These are phyloP conservation scores for Pichia sp. DNA, from an alignment of 1,139 yeast genomes.

Conservation along the genomic window DNA sequence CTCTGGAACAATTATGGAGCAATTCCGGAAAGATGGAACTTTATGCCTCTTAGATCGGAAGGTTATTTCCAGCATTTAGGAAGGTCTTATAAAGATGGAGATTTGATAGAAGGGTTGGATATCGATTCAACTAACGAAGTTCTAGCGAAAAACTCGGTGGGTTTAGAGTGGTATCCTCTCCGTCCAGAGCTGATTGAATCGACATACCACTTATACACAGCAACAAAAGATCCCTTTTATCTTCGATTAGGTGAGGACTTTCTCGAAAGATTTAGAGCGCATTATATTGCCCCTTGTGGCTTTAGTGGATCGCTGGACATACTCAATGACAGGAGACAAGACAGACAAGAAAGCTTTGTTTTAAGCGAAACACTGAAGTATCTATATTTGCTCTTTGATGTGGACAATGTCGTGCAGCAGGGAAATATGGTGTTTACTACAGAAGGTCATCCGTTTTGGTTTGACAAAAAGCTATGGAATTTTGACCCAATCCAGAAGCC, in stretches of 20 bases:
- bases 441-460: slow-evolving; percentile 92
- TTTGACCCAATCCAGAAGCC: slow-evolving; percentile 6
- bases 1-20: slow-evolving; percentile 78
- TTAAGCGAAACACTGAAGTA: slow-evolving; percentile 83
- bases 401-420: slow-evolving; percentile 28
- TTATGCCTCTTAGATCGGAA: slow-evolving; percentile 27
- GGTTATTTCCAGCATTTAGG: slow-evolving; percentile 14
- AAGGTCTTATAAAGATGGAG: slow-evolving; percentile 19
- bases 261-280: slow-evolving; percentile 48
- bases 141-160: slow-evolving; percentile 34
- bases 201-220: slow-evolving; percentile 75
- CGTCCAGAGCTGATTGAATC: slow-evolving; percentile 91
- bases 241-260: slow-evolving; percentile 68
- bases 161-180: slow-evolving; percentile 86
- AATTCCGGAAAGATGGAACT: slow-evolving; percentile 86
- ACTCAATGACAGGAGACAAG: slow-evolving; percentile 56
- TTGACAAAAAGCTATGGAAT: slow-evolving; percentile 30
- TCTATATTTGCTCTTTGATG: slow-evolving; percentile 74
- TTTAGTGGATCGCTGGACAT: slow-evolving; percentile 75
- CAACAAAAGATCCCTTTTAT: slow-evolving; percentile 83
- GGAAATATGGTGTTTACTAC: slow-evolving; percentile 78
- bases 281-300: slow-evolving; percentile 66
- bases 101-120: slow-evolving; percentile 22
- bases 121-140: slow-evolving; percentile 24
- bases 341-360: slow-evolving; percentile 90